phyloP scores from a whole-genome alignment of 169 alveolate genomes.

The Cyclospora cayetanensis region DNA sequence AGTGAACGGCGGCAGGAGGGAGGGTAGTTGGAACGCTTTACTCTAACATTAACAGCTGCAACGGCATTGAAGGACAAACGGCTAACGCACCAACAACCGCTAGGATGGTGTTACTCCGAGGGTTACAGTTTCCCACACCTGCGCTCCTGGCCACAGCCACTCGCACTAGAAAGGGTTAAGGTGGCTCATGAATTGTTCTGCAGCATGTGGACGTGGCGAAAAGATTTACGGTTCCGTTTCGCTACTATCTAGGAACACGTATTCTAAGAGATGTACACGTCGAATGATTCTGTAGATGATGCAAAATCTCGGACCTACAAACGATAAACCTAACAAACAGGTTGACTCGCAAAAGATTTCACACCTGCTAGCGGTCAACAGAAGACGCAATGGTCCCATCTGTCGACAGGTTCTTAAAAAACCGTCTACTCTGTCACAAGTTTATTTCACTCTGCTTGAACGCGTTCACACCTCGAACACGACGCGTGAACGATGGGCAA shows the following conservation, averaged over 20 bases:
- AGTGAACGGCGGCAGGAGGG: too few relatives aligned
- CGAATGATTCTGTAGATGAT: not conserved
- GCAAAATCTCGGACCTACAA: not conserved
- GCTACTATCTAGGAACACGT: not conserved
- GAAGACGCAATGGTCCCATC: not conserved
- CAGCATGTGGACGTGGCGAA: too few relatives aligned
- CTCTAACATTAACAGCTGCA: too few relatives aligned
- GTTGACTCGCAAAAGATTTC: slow-evolving; percentile 23
- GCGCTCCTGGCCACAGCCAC: not conserved
- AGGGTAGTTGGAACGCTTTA: too few relatives aligned
- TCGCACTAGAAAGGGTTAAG: not conserved
- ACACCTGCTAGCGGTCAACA: slow-evolving; percentile 16
- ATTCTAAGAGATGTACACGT: not conserved
- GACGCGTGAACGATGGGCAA: not conserved
- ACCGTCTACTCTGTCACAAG: not conserved
- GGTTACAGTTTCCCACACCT: not conserved
- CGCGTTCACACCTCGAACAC: not conserved
- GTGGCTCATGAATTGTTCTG: too few relatives aligned
- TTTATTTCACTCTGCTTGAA: not conserved
- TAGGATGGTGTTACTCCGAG: too few relatives aligned
- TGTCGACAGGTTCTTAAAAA: slow-evolving; percentile 12
- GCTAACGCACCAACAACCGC: too few relatives aligned
- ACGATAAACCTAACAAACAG: not conserved
- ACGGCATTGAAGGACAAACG: too few relatives aligned
- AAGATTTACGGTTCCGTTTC: not conserved